Percentiles rank a stretch among this genome's conserved stretches.
phyloP scores from a whole-genome alignment of 495 filamentous ascomycete species.

The Ascodesmis nigricans region DNA sequence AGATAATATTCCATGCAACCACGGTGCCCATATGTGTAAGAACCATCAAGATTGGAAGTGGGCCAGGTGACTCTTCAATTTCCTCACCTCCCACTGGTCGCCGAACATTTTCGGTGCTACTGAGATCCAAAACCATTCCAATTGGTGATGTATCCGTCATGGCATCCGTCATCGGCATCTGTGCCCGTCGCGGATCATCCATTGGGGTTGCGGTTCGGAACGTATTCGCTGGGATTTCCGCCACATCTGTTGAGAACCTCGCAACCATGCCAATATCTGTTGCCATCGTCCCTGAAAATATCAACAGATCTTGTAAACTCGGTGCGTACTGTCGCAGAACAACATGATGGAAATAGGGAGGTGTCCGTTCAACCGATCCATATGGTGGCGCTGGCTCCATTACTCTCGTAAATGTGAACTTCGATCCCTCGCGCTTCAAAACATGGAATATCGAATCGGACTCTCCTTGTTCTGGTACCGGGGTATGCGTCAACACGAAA shows the following conservation, averaged over 20 bases:
- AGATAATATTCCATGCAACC: slow-evolving; percentile 73
- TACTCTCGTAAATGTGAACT: slow-evolving; percentile 40
- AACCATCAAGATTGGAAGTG: slow-evolving; percentile 66
- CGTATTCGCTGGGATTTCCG: slow-evolving; percentile 35
- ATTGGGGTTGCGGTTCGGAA: slow-evolving; percentile 53
- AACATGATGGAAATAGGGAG: slow-evolving; percentile 52
- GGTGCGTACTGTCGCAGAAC: slow-evolving; percentile 60
- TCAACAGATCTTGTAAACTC: slow-evolving; percentile 50
- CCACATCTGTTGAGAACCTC: slow-evolving; percentile 35
- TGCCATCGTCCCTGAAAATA: slow-evolving; percentile 60
- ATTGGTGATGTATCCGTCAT: slow-evolving; percentile 51
- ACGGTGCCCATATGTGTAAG: slow-evolving; percentile 80
- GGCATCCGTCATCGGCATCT: slow-evolving; percentile 35
- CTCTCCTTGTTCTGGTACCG: slow-evolving; percentile 32
- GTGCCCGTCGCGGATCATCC: slow-evolving; percentile 57
- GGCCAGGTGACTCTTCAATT: slow-evolving; percentile 52
- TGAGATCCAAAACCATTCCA: slow-evolving; percentile 63
- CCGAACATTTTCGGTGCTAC: slow-evolving; percentile 51
- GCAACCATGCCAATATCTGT: slow-evolving; percentile 58
- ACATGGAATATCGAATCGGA: slow-evolving; percentile 46
- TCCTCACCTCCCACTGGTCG: slow-evolving; percentile 59
- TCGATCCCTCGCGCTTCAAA: slow-evolving; percentile 42
- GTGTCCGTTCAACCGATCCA: slow-evolving; percentile 35
- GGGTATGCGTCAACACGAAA: slow-evolving; percentile 58
- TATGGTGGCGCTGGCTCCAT: slow-evolving; percentile 49